Percentiles rank a stretch among this genome's conserved stretches.
Evolutionary conservation across 345 rosid species (phyloP).

Genomic region (Eucalyptus tenuipes): DNA sequence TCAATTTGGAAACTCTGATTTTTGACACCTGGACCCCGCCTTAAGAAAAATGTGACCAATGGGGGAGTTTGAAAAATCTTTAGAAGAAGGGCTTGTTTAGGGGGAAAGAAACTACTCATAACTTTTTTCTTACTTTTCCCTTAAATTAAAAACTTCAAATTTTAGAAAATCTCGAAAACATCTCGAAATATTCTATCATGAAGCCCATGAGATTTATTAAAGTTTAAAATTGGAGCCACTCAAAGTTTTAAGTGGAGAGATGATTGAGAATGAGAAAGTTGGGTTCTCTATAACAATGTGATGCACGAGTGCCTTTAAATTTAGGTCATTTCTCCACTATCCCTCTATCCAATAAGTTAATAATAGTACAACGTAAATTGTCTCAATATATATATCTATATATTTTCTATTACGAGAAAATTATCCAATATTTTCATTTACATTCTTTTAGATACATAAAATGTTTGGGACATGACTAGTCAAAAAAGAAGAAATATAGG

Average conservation of each 20-base stretch:
- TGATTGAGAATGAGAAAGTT: not conserved
- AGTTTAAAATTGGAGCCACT: not conserved
- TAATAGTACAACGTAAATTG: not conserved
- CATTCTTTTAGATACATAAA: not conserved
- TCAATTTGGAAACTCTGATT: not conserved
- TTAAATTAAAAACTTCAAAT: not conserved
- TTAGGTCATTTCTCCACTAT: not conserved
- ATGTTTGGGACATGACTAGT: not conserved
- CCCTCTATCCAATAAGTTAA: not conserved
- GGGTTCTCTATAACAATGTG: not conserved
- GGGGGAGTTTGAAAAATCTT: not conserved
- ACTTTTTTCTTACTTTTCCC: not conserved
- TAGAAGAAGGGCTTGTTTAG: not conserved
- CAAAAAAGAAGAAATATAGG: not conserved
- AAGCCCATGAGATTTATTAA: not conserved
- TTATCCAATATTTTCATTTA: not conserved
- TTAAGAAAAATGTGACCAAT: not conserved
- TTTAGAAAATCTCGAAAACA: not conserved
- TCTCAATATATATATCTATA: no score
- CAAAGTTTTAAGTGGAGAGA: not conserved
- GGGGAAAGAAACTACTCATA: not conserved
- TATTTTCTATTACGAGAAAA: not conserved
- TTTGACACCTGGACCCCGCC: not conserved
- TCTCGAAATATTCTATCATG: not conserved
- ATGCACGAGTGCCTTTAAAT: not conserved